Evolutionary conservation across 768 basidiomycete species (phyloP).

Genomic region (Kwoniella dendrophila): DNA sequence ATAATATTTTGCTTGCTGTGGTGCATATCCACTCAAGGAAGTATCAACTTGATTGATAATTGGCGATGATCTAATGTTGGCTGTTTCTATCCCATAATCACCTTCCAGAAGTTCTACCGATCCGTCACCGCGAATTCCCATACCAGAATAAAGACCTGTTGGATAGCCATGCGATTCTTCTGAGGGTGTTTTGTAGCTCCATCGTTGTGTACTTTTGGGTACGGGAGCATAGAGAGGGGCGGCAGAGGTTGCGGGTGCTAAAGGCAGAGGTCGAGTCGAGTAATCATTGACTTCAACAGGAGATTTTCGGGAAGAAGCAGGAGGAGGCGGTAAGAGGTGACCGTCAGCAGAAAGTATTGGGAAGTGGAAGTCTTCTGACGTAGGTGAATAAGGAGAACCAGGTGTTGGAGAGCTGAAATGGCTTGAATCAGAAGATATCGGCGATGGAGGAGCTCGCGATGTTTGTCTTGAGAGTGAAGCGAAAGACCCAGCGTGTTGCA

Average conservation of each 20-base stretch:
- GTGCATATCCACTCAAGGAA: conserved; percentile 6
- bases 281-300: conserved; percentile 5
- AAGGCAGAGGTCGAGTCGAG: conserved; percentile 28
- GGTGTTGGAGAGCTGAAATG: conserved; percentile 15
- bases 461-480: conserved; percentile 13
- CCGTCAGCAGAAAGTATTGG: conserved; percentile 49
- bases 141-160: conserved; percentile 24
- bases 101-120: conserved; percentile 30
- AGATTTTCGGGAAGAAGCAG: conserved; percentile 34
- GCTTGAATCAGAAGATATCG: conserved; percentile 18
- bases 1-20: conserved; percentile 36
- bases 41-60: conserved; percentile 18
- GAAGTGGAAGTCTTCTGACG: conserved; percentile 42
- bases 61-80: conserved; percentile 12
- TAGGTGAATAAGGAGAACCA: conserved; percentile 35
- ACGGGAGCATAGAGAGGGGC: conserved; percentile 17
- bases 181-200: conserved; percentile 20
- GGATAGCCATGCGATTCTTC: conserved; percentile 13
- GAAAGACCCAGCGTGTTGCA: conserved; percentile 9
- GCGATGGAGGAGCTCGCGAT: conserved; percentile 8
- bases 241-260: conserved; percentile 16
- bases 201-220: conserved; percentile 21
- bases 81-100: conserved; percentile 18
- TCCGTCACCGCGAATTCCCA: conserved; percentile 16
- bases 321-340: conserved; percentile 40